phyloP scores from a whole-genome alignment of 306 rosid genomes.

The Medicago truncatula region MtrunA17r5.0-ANR NC_053048.1:55759501-55760000 shows the following conservation, averaged over 20 bases:
- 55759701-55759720: slow-evolving; percentile 91
- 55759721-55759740: slow-evolving; percentile 76
- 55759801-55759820: slow-evolving; percentile 20
- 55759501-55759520: slow-evolving; percentile 89
- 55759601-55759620: slow-evolving; percentile 70
- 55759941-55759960: slow-evolving; percentile 4
- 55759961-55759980: not conserved
- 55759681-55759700: slow-evolving; percentile 82
- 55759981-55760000: no score
- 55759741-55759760: slow-evolving; percentile 64
- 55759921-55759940: not conserved
- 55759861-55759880: slow-evolving; percentile 67
- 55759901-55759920: slow-evolving; percentile 61
- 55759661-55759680: slow-evolving; percentile 82
- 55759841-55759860: slow-evolving; percentile 63
- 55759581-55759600: slow-evolving; percentile 78
- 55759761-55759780: slow-evolving; percentile 62
- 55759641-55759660: slow-evolving; percentile 64
- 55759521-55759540: slow-evolving; percentile 89
- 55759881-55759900: slow-evolving; percentile 69
- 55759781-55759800: slow-evolving; percentile 61
- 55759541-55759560: slow-evolving; percentile 77
- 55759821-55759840: slow-evolving; percentile 55
- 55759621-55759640: slow-evolving; percentile 86
- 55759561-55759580: slow-evolving; percentile 86